phyloP scores from a whole-genome alignment of 1,139 yeast species.

The Zygoascus sp. region DNA sequence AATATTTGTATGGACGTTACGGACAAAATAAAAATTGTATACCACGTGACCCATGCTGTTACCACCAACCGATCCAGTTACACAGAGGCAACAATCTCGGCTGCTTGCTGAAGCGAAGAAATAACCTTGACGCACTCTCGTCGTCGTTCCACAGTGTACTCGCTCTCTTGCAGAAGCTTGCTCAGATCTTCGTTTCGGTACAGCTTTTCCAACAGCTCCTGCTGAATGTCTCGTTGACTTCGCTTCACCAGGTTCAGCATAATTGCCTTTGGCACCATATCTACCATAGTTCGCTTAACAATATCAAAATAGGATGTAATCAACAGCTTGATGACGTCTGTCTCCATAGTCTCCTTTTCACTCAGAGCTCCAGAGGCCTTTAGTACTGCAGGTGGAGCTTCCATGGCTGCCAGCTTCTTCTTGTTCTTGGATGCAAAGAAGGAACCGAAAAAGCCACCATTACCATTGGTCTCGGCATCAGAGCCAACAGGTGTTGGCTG shows the following conservation, averaged over 20 bases:
- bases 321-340: constrained; percentile 90
- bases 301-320: constrained; percentile 87
- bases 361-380: constrained; percentile 94
- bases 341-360: constrained; percentile 93
- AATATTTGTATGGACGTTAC: no score
- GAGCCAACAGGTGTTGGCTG: constrained; percentile 32
- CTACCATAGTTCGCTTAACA: constrained; percentile 91
- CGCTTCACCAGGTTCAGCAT: constrained; percentile 84
- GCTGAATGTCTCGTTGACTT: constrained; percentile 85
- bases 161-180: constrained; percentile 86
- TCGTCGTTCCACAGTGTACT: constrained; percentile 87
- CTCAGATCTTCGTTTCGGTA: constrained; percentile 72
- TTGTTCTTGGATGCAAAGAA: constrained; percentile 90
- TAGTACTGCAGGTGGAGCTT: constrained; percentile 92
- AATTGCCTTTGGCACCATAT: constrained; percentile 89
- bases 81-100: constrained; percentile 86
- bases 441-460: constrained; percentile 85
- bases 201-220: constrained; percentile 79
- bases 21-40: not conserved
- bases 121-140: constrained; percentile 95
- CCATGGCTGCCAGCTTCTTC: constrained; percentile 93
- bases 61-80: constrained; percentile 28
- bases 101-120: constrained; percentile 80
- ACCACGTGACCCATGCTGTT: no score
- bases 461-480: constrained; percentile 34